These are phyloP conservation scores for Vanrija humicola DNA, from an alignment of 1,284 basidiomycete species.

Conservation along the genomic window DNA sequence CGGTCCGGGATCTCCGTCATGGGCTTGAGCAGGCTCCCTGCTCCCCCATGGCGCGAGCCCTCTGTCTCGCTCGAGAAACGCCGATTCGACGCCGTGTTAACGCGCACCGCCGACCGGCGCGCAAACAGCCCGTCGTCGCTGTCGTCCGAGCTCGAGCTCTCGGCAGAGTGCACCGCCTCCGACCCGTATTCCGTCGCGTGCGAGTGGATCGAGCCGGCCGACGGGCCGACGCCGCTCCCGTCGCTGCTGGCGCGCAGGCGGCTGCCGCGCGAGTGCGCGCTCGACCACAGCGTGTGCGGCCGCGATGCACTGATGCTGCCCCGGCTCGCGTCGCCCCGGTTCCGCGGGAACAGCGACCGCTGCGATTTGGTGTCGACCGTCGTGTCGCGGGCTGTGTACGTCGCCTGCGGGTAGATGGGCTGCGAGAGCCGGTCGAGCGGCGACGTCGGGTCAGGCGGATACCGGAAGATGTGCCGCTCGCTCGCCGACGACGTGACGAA, in stretches of 20 bases:
- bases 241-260: neutral
- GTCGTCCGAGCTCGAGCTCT: slow-evolving; percentile 16
- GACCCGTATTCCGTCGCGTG: slow-evolving; percentile 6
- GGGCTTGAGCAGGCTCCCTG: neutral
- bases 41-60: neutral
- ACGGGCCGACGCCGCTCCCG: neutral
- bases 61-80: slow-evolving; percentile 1
- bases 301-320: neutral
- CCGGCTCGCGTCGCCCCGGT: neutral
- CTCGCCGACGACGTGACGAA: slow-evolving; percentile 40
- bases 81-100: too few species aligned
- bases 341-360: slow-evolving; percentile 6
- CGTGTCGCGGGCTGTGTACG: slow-evolving; percentile 40
- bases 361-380: slow-evolving; percentile 7
- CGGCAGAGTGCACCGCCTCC: neutral
- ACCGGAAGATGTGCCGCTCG: slow-evolving; percentile 41
- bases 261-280: neutral
- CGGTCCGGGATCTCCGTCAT: slow-evolving; percentile 7
- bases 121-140: slow-evolving; percentile 20
- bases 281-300: slow-evolving; percentile 1
- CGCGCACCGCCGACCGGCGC: too few species aligned
- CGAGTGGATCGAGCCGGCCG: slow-evolving; percentile 4
- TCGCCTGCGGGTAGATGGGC: slow-evolving; percentile 39
- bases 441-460: slow-evolving; percentile 43
- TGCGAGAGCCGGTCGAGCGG: slow-evolving; percentile 39